Base-by-base conservation (phyloP, 257 asterid genomes). In the Orobanche coerulescens region DNA sequence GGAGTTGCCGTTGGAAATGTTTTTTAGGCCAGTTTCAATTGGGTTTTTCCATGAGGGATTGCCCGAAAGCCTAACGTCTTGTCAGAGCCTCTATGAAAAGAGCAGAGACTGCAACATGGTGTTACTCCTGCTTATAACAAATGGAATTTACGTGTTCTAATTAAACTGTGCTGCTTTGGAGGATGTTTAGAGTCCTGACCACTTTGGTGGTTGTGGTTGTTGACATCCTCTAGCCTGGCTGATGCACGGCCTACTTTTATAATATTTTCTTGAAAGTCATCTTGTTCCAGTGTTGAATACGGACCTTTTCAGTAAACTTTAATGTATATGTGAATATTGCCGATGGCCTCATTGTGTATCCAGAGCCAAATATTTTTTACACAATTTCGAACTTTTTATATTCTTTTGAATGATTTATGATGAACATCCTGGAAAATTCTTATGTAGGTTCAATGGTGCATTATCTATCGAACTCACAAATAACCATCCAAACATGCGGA, bases 391-490 rank as follows among this genome's bases (percentile, higher is more conserved):
- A 52, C 65, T 14, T 43, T 54, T 64, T 25, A 9, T 62, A 20
- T 46, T 67, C 28, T 33, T 19, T 49, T 7, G 46, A 33, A 26
- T 50, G 47, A 65, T 58, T 70, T 20, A 58, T 56, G 53, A 30
- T 50, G 64, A 59, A 10, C 58, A 30, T 64, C 55, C 26, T 34
- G 50, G 54, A 52, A 47, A 59, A 62, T 52, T 78, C 65, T 55
- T 75, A 16, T 79, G 71, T 70, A 93, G 99, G 99, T 93, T 89
- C 78, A 80, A 89, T 71, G 94, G 90, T 48, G 99, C 97, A 20
- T 71, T 93, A 70, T 85, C 96, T 70, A 55, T 76, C 47, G 99
- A 93, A 76, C 86, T 93, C 71, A 73, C 84, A 36, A 93, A 84
- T 71, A 78, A 78, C 69, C 94, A 86, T 73, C 92, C 94, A 65